These are phyloP conservation scores for Pseudogymnoascus sp. DNA, from an alignment of 2,329 filamentous ascomycete genomes.

Conservation along the genomic window DNA sequence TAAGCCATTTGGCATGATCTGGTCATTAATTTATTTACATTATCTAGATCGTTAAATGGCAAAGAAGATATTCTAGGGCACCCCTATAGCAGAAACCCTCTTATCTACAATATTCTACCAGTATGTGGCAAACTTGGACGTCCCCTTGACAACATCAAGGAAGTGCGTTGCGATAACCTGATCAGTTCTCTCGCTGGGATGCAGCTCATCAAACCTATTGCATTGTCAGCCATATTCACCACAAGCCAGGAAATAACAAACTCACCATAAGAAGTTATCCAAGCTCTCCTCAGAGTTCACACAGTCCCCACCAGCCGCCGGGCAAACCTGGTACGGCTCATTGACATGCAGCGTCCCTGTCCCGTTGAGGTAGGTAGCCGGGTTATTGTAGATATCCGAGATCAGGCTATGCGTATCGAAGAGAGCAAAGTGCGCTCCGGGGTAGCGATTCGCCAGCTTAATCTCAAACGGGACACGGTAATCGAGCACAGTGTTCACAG, in stretches of 20 bases:
- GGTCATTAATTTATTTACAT: background rate
- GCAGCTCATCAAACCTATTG: conserved; percentile 49
- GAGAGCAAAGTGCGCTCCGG: conserved; percentile 52
- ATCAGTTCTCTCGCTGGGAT: conserved; percentile 58
- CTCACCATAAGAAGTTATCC: conserved; percentile 60
- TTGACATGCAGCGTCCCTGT: conserved; percentile 48
- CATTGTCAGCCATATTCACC: background rate
- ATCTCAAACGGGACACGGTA: conserved; percentile 42
- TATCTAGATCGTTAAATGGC: background rate
- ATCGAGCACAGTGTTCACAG: conserved; percentile 40
- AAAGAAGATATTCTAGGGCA: background rate
- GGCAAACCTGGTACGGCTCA: conserved; percentile 49
- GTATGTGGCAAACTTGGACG: conserved; percentile 27
- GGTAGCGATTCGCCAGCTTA: conserved; percentile 39
- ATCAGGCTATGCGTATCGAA: conserved; percentile 60
- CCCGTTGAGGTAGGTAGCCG: conserved; percentile 50
- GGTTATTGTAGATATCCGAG: conserved; percentile 54
- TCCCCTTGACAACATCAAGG: conserved; percentile 43
- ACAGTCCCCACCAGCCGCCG: conserved; percentile 28
- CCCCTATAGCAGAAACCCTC: background rate
- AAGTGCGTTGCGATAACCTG: conserved; percentile 49
- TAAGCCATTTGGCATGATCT: background rate
- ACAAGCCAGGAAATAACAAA: background rate
- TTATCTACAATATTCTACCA: conserved; percentile 15
- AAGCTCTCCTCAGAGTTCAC: conserved; percentile 32